Conservation (phyloP, 2,329 filamentous ascomycete genomes). For the Xylariomycetidae sp. region DNA sequence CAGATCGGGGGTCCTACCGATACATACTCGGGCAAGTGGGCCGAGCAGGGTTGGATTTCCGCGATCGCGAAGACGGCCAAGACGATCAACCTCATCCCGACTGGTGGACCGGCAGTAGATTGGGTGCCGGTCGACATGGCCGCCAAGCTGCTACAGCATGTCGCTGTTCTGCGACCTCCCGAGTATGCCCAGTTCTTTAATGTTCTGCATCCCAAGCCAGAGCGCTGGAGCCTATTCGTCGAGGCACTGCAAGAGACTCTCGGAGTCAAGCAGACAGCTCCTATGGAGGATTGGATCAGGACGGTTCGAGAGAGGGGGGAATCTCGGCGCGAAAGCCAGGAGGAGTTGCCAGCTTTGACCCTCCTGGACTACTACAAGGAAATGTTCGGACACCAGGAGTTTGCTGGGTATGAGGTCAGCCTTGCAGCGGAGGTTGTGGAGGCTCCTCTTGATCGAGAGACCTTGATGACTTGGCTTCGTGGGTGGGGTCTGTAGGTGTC, state of each 20-base stretch:
- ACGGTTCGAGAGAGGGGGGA: background rate
- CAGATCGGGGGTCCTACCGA: constrained; percentile 14
- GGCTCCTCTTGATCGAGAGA: too few relatives aligned
- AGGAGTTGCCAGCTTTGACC: too few relatives aligned
- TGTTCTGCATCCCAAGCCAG: background rate
- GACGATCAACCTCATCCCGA: constrained; percentile 8
- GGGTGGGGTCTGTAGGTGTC: too few relatives aligned
- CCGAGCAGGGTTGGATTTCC: constrained; percentile 20
- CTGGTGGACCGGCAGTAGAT: constrained; percentile 9
- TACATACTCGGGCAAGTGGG: constrained; percentile 4
- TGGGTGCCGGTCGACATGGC: constrained; percentile 15
- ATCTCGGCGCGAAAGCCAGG: too few relatives aligned
- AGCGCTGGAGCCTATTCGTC: background rate
- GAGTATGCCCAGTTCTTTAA: background rate
- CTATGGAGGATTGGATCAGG: background rate
- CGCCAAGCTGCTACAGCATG: constrained; percentile 2
- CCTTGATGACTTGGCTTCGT: too few relatives aligned
- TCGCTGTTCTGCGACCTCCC: background rate
- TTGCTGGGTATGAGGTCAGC: too few relatives aligned
- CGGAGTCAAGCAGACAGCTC: background rate
- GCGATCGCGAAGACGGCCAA: constrained; percentile 12
- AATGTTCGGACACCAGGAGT: too few relatives aligned
- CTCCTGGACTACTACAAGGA: too few relatives aligned
- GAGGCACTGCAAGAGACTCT: background rate
- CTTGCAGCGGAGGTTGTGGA: too few relatives aligned